These are phyloP conservation scores for Solanum chmielewskii DNA, from an alignment of 257 asterid species.

Conservation along the genomic window DNA sequence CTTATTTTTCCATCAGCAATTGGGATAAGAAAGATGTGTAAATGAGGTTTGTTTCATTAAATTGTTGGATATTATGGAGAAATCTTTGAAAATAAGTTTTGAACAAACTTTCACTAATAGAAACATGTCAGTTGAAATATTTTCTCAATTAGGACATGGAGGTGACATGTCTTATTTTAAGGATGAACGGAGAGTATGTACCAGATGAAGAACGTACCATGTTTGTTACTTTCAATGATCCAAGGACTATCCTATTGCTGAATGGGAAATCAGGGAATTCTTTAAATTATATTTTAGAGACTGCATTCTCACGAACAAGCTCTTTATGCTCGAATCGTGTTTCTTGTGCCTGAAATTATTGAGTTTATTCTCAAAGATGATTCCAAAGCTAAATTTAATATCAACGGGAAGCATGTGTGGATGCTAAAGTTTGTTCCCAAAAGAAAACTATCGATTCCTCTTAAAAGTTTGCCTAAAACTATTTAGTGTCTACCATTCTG, in stretches of 20 bases:
- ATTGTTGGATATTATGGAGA: slow-evolving; percentile 30
- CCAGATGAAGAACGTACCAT: slow-evolving; percentile 27
- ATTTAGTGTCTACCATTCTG: not conserved
- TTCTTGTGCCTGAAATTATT: slow-evolving; percentile 7
- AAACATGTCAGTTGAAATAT: not conserved
- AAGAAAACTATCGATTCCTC: not conserved
- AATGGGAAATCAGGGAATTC: slow-evolving; percentile 33
- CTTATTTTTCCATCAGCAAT: slow-evolving; percentile 7
- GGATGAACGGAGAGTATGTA: not conserved
- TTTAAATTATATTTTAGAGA: slow-evolving; percentile 27
- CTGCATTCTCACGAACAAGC: slow-evolving; percentile 43
- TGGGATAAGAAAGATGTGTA: slow-evolving; percentile 9
- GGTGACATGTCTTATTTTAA: not conserved
- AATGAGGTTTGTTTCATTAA: slow-evolving; percentile 22
- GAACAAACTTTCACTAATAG: not conserved
- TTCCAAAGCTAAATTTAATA: slow-evolving; percentile 37
- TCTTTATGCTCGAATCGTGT: slow-evolving; percentile 41
- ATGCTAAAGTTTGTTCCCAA: not conserved
- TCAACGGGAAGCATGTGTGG: not conserved
- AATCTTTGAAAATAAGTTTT: slow-evolving; percentile 12
- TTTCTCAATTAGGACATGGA: slow-evolving; percentile 5
- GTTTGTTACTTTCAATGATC: slow-evolving; percentile 43
- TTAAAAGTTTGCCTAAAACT: not conserved
- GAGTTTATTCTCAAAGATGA: slow-evolving; percentile 31
- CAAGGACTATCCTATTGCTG: slow-evolving; percentile 46